Percentiles rank a stretch among this genome's conserved stretches.
phyloP scores from a whole-genome alignment of 768 basidiomycete genomes.

The Hygrocybe punicea region DNA sequence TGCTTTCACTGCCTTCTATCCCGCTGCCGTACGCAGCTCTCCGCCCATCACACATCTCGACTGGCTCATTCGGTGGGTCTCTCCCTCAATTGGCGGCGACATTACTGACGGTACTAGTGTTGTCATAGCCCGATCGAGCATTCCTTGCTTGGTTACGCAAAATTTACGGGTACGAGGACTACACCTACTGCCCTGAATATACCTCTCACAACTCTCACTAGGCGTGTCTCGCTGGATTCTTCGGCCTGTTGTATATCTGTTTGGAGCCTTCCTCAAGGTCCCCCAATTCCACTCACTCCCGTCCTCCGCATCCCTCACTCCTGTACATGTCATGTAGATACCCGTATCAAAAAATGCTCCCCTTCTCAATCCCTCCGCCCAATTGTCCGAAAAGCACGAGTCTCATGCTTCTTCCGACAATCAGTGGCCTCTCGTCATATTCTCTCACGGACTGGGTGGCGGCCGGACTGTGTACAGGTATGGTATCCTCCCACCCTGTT shows the following conservation, averaged over 20 bases:
- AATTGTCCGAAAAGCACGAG: conserved; percentile 1
- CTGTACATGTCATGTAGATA: conserved; percentile 36
- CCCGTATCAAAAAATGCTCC: conserved; percentile 57
- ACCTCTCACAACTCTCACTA: conserved; percentile 11
- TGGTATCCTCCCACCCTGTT: background rate
- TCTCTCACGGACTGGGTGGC: conserved; percentile 82
- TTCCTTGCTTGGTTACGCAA: conserved; percentile 47
- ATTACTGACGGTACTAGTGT: background rate
- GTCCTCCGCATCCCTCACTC: background rate
- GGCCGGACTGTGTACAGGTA: conserved; percentile 68
- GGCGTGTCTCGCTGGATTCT: conserved; percentile 42
- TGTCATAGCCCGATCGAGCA: conserved; percentile 41
- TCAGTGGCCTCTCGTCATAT: conserved; percentile 77
- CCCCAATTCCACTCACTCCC: background rate
- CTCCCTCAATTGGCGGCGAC: background rate
- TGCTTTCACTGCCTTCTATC: conserved; percentile 64
- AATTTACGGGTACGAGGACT: conserved; percentile 43
- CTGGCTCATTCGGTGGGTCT: conserved; percentile 56
- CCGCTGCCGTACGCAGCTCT: conserved; percentile 39
- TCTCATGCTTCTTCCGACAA: conserved; percentile 9
- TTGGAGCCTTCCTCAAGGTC: conserved; percentile 49
- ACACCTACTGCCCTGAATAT: background rate
- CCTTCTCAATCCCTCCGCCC: conserved; percentile 40
- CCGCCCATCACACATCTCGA: no score
- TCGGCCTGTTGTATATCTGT: conserved; percentile 52